Percentiles rank a stretch among this genome's conserved stretches.
These are phyloP conservation scores for Notholithocarpus densiflorus DNA, from an alignment of 306 rosid species.

Conservation along the genomic window DNA sequence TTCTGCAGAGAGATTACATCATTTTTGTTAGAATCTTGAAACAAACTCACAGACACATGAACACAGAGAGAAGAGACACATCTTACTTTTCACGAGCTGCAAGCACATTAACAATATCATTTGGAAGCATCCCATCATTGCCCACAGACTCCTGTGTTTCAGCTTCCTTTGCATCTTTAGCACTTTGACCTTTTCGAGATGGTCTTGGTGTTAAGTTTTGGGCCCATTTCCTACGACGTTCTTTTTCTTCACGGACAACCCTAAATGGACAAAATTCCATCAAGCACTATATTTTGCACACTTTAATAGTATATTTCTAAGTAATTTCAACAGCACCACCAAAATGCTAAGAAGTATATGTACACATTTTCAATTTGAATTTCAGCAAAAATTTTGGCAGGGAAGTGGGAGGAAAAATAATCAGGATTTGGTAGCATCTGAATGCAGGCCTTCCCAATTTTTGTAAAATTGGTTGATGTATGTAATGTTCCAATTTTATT, in stretches of 20 bases:
- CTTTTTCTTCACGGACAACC: conserved; percentile 68
- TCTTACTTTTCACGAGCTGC: conserved; percentile 79
- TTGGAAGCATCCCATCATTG: conserved; percentile 66
- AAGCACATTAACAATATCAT: conserved; percentile 67
- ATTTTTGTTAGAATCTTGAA: conserved; percentile 14
- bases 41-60: neutral
- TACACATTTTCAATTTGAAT: neutral
- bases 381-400: neutral
- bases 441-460: neutral
- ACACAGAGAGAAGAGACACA: conserved; percentile 1
- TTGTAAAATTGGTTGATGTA: neutral
- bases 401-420: too few species aligned
- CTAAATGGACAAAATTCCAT: conserved; percentile 32
- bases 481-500: neutral
- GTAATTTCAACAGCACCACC: neutral
- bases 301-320: neutral
- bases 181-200: conserved; percentile 30
- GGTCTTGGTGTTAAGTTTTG: conserved; percentile 60
- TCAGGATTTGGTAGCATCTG: neutral
- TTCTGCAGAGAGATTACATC: conserved; percentile 43
- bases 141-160: conserved; percentile 34
- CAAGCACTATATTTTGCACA: neutral
- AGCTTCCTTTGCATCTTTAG: conserved; percentile 30
- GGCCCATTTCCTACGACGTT: conserved; percentile 70
- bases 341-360: neutral